These are phyloP conservation scores for Mesotaenium endlicherianum DNA, from an alignment of 139 green algal genomes.

Conservation along the genomic window DNA sequence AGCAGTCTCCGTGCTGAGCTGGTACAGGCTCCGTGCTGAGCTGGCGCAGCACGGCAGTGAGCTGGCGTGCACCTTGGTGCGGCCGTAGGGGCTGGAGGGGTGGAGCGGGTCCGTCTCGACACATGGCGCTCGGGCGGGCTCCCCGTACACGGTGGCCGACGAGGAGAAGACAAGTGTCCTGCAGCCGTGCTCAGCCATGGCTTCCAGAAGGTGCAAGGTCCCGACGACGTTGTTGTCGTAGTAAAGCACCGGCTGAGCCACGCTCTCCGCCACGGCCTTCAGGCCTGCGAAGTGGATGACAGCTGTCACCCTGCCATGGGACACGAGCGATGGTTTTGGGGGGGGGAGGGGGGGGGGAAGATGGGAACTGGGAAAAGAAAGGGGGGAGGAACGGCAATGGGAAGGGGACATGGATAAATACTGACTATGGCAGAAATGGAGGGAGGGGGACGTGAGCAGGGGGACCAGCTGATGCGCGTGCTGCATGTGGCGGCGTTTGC, in stretches of 20 bases:
- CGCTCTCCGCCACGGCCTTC: conserved; percentile 90
- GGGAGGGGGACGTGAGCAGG: no score
- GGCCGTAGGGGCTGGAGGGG: conserved; percentile 86
- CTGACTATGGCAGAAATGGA: no score
- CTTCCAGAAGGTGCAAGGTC: conserved; percentile 79
- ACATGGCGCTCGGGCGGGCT: conserved; percentile 83
- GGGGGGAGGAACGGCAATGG: no score
- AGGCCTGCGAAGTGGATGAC: conserved; percentile 93
- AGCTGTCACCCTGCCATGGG: conserved; percentile 71
- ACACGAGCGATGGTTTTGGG: no score
- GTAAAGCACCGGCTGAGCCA: conserved; percentile 88
- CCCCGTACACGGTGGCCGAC: conserved; percentile 95
- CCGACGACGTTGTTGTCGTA: conserved; percentile 97
- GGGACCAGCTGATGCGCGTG: conserved; percentile 54
- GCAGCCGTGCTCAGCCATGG: conserved; percentile 68
- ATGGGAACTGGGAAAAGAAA: no score
- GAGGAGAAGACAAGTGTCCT: conserved; percentile 85
- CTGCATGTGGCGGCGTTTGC: conserved; percentile 78
- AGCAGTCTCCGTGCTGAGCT: no score
- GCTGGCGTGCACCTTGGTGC: conserved; percentile 90
- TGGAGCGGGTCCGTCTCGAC: conserved; percentile 71
- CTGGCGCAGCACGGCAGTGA: no score
- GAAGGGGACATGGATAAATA: no score
- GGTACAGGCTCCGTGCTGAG: no score
- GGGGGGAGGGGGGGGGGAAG: no score